Evolutionary conservation across 208 protist species (phyloP), one percentile per base, ranked within the genome.

Genomic region (Leishmania tropica): DNA sequence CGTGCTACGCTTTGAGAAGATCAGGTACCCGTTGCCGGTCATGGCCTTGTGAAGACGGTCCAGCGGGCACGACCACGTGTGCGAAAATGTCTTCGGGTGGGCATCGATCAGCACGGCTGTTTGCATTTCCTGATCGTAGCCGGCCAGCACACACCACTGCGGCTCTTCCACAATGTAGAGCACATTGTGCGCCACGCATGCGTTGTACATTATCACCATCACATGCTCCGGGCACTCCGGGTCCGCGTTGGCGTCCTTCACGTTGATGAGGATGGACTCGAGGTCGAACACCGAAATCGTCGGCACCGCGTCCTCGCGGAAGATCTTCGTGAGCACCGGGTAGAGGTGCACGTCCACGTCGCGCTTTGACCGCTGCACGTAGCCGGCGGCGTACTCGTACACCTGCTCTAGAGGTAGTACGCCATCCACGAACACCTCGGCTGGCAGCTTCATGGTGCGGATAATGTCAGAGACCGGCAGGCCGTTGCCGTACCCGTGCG

Each of bases 161-260:
- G 88, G 88, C 60, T 87, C 75, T 54, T 94, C 87, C 45, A 88
- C 88, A 37, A 97, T 90, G 86, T 96, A 89, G 31, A 98, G 88
- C 53, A 97, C 92, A 85, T 96, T 96, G 87, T 98, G 95, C 58
- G 95, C 95, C 37, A 96, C 93, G 74, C 89, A 88, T 31, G 93
- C 92, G 85, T 98, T 95, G 88, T 96, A 98, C 92, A 96, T 95
- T 80, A 96, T 93, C 68, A 96, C 78, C 93, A 97, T 96, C 58
- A 98, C 87, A 80, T 96, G 89, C 76, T 87, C 80, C 35, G 94
- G 94, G 11, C 62, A 77, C 79, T 97, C 92, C 21, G 87, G 81
- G 81, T 96, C 92, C 48, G 90, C 81, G 83, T 97, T 97, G 54
- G 90, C 89, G 64, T 88, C 84, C 79, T 89, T 90, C 56, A 96